phyloP scores from a whole-genome alignment of 108 stramenopile genomes.

The Pseudonitzschia multistriata region DNA sequence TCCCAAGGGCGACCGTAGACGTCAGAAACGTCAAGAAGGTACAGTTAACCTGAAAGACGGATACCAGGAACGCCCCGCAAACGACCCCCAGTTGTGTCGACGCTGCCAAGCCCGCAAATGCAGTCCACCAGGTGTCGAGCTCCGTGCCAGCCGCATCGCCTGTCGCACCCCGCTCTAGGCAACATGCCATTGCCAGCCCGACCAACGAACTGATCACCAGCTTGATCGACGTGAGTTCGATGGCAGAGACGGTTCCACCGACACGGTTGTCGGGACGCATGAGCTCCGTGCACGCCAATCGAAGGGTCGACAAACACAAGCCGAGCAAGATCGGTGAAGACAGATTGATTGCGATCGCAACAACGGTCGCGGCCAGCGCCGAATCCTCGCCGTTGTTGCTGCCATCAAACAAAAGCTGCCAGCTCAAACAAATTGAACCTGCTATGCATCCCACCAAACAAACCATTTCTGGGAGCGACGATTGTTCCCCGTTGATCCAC shows the following conservation, averaged over 20 bases:
- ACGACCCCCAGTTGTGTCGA: constrained; percentile 23
- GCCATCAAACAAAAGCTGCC: constrained; percentile 9
- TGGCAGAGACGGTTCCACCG: constrained; percentile 24
- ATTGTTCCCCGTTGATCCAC: constrained; percentile 5
- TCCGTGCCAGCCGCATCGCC: too few species aligned
- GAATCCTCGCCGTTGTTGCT: constrained; percentile 4
- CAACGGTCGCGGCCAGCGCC: not conserved
- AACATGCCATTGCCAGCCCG: constrained; percentile 20
- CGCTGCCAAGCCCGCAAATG: constrained; percentile 11
- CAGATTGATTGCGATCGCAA: constrained; percentile 30
- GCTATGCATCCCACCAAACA: constrained; percentile 24
- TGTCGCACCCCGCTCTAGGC: constrained; percentile 13
- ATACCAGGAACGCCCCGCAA: constrained; percentile 24
- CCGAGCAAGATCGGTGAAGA: constrained; percentile 35
- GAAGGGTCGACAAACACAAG: constrained; percentile 32
- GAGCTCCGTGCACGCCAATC: constrained; percentile 29
- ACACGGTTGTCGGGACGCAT: constrained; percentile 22
- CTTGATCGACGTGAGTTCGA: constrained; percentile 39
- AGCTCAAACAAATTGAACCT: too few species aligned
- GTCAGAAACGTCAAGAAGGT: constrained; percentile 34
- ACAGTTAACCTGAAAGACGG: constrained; percentile 43
- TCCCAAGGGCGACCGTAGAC: constrained; percentile 33
- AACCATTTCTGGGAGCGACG: constrained; percentile 8
- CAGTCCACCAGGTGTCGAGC: constrained; percentile 10
- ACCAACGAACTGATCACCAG: constrained; percentile 19